These are phyloP conservation scores for Pseudomonodictys pantanalensis DNA, from an alignment of 495 filamentous ascomycete genomes.

Conservation along the genomic window DNA sequence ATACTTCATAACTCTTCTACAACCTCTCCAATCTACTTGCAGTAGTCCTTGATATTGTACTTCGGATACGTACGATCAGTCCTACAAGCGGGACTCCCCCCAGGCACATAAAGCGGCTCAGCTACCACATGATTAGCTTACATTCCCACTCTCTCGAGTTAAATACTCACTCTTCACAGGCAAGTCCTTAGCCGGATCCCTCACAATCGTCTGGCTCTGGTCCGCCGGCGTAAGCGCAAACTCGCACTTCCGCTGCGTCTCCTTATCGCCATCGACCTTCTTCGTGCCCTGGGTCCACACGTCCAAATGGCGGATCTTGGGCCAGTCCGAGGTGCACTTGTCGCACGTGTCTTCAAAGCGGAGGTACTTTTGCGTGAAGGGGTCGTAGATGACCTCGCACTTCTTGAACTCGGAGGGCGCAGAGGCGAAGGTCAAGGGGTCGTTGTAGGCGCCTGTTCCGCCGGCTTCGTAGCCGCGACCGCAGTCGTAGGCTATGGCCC, in stretches of 20 bases:
- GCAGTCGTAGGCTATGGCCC: conserved; percentile 13
- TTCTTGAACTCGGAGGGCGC: conserved; percentile 42
- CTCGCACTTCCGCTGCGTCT: conserved; percentile 4
- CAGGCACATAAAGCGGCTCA: background rate
- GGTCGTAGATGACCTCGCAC: conserved; percentile 50
- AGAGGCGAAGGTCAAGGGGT: conserved; percentile 50
- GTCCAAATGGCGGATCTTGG: conserved; percentile 38
- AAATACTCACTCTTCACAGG: background rate
- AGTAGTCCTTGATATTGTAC: conserved; percentile 2
- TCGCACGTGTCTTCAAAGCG: conserved; percentile 42
- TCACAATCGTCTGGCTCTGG: background rate
- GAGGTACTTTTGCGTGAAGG: conserved; percentile 47
- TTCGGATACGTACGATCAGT: background rate
- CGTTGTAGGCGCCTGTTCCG: conserved; percentile 45
- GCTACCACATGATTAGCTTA: background rate
- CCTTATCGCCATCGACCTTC: conserved; percentile 16
- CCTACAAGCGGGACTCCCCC: background rate
- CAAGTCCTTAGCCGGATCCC: background rate
- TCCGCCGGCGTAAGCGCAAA: conserved; percentile 6
- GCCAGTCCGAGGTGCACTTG: conserved; percentile 32
- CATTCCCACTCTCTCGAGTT: background rate
- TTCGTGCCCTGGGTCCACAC: conserved; percentile 47
- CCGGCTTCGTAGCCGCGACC: conserved; percentile 17
- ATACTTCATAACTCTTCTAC: too few relatives aligned
- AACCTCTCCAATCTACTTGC: too few relatives aligned